Percentiles rank a stretch among this genome's conserved stretches.
phyloP scores from a whole-genome alignment of 352 stramenopile genomes.

The Phytophthora sp. region DNA sequence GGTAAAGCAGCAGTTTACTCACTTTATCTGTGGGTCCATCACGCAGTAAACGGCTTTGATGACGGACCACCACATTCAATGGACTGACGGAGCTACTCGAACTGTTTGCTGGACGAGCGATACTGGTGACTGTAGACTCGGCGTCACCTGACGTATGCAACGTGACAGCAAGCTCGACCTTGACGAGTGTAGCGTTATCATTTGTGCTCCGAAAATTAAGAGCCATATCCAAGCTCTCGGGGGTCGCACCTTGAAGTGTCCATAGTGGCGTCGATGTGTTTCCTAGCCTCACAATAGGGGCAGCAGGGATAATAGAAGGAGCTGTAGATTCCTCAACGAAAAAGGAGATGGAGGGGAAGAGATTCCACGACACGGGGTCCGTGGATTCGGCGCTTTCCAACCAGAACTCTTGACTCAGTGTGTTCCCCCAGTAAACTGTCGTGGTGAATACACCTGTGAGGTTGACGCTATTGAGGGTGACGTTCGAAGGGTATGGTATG shows the following conservation, averaged over 20 bases:
- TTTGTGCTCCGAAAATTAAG: constrained; percentile 50
- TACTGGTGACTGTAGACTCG: constrained; percentile 62
- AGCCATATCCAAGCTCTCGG: constrained; percentile 47
- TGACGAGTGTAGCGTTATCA: constrained; percentile 56
- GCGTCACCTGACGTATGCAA: constrained; percentile 47
- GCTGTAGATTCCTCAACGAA: constrained; percentile 33
- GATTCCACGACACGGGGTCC: constrained; percentile 48
- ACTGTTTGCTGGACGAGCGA: constrained; percentile 37
- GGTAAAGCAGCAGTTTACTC: constrained; percentile 49
- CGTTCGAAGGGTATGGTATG: constrained; percentile 33
- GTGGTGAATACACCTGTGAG: constrained; percentile 42
- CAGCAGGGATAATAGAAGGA: constrained; percentile 16
- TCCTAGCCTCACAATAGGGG: constrained; percentile 33
- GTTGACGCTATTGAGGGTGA: constrained; percentile 17
- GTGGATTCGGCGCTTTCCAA: constrained; percentile 58
- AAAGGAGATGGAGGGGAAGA: constrained; percentile 43
- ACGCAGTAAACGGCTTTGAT: constrained; percentile 44
- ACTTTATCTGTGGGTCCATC: constrained; percentile 29
- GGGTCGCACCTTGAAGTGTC: constrained; percentile 39
- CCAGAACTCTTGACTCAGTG: constrained; percentile 49
- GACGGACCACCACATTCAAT: constrained; percentile 46
- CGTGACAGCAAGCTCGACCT: constrained; percentile 53
- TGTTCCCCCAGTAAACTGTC: constrained; percentile 55
- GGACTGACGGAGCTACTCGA: constrained; percentile 12
- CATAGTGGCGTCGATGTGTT: constrained; percentile 47